Base-by-base conservation (phyloP, 2,329 filamentous ascomycete genomes). In the Sphaerulina vaccinii region DNA sequence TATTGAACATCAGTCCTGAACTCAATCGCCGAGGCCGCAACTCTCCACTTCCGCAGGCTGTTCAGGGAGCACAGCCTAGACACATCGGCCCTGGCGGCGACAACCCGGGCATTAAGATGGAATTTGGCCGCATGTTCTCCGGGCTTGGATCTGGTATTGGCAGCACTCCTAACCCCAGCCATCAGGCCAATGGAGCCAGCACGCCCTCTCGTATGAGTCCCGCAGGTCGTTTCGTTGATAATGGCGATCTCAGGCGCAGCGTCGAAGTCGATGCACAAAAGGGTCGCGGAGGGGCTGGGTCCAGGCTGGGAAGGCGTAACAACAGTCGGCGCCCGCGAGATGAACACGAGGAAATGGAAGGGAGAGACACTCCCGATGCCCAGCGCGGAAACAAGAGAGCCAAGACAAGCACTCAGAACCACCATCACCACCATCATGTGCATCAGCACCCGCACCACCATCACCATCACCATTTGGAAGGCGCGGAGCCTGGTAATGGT, bases 51-150 rank as follows among this genome's bases (percentile, higher is more conserved):
- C 92, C 92, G 1, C 92, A 96, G 70, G 91, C 92, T 18, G 91
- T 96, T 1, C 91, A 96, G 67, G 92, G 92, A 18, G 91, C 88
- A 1, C 91, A 96, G 68, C 83, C 86, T 13, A 87, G 90, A 62
- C 81, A 87, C 33, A 80, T 87, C 47, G 88, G 87, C 3, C 88
- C 90, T 5, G 83, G 84, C 11, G 87, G 86, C 13, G 90, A 96
- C 68, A 65, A 68, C 42, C 87, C 90, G 9, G 87, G 87, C 37
- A 95, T 96, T 65, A 96, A 96, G 76, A 95, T 85, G 67, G 92
- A 96, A 68, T 91, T 96, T 68, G 91, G 91, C 22, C 85, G 90
- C 56, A 95, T 96, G 79, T 96, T 96, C 71, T 90, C 89, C 15
- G 92, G 92, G n/a, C 90, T 97, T 60, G 91, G 84, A 13, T 85